phyloP scores from a whole-genome alignment of 441 rosid genomes.

The Brassica hybrid region DNA sequence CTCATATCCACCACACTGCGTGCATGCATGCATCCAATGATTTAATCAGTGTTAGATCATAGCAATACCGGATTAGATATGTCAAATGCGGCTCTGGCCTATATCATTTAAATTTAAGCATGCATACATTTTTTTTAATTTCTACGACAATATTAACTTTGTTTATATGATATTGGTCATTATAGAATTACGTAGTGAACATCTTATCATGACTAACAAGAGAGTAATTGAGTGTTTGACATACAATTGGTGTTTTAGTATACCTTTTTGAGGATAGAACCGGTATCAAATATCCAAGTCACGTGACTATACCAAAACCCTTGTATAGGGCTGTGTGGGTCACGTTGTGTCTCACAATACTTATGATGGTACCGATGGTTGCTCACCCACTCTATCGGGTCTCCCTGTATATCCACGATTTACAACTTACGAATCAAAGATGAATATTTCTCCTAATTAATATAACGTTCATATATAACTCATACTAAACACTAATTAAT shows the following conservation, averaged over 20 bases:
- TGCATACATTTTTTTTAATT: background rate
- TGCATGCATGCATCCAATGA: background rate
- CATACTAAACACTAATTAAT: too few species aligned
- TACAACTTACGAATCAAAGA: background rate
- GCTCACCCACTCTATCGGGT: background rate
- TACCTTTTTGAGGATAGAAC: background rate
- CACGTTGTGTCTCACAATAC: background rate
- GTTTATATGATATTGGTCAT: background rate
- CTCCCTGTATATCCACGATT: background rate
- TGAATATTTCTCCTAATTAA: background rate
- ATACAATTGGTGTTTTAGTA: background rate
- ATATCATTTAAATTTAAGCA: too few species aligned
- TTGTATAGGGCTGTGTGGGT: background rate
- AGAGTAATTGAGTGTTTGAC: background rate
- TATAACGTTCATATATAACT: too few species aligned
- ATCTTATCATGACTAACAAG: background rate
- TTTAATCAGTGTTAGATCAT: background rate
- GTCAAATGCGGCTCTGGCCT: too few species aligned
- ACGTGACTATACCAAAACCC: background rate
- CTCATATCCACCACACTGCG: slow-evolving; percentile 7
- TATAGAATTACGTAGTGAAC: background rate
- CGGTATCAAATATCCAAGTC: background rate
- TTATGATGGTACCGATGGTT: background rate
- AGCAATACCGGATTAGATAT: background rate
- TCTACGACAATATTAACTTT: background rate